These are phyloP conservation scores for Cercospora citrullina DNA, from an alignment of 2,329 filamentous ascomycete species.

Conservation along the genomic window DNA sequence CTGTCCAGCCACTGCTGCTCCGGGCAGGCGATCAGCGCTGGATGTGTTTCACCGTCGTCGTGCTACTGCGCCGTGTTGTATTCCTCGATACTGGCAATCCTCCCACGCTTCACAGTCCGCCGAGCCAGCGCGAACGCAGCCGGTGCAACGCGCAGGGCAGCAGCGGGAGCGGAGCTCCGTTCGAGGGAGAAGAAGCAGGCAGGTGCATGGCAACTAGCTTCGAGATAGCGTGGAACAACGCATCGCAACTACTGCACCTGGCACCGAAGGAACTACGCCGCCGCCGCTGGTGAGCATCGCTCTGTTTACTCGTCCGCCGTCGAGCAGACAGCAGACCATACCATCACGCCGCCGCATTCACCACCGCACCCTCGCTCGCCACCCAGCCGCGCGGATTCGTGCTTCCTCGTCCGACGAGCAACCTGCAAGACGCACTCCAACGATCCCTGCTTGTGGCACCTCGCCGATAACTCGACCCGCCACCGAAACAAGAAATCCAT, in stretches of 20 bases:
- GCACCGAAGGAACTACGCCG: constrained; percentile 1
- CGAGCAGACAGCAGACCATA: not conserved
- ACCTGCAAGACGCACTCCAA: constrained; percentile 8
- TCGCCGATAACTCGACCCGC: constrained; percentile 7
- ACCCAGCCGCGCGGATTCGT: not conserved
- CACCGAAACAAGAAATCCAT: constrained; percentile 10
- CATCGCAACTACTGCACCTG: not conserved
- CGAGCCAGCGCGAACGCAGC: not conserved
- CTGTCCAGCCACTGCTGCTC: constrained; percentile 7
- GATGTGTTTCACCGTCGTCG: not conserved
- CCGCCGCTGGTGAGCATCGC: not conserved
- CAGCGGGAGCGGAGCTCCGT: not conserved
- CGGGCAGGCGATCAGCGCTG: not conserved
- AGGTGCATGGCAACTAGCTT: not conserved
- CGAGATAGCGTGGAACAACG: not conserved
- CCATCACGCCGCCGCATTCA: not conserved
- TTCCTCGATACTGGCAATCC: not conserved
- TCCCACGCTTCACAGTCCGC: not conserved
- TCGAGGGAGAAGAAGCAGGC: not conserved
- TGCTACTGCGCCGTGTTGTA: not conserved
- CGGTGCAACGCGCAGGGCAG: not conserved
- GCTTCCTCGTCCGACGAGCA: not conserved
- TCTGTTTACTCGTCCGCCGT: not conserved
- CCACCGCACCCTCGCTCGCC: not conserved
- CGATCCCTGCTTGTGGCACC: constrained; percentile 14